Evolutionary conservation across 805 yeast genomes (phyloP).

Genomic region (Wickerhamiella musiphila): DNA sequence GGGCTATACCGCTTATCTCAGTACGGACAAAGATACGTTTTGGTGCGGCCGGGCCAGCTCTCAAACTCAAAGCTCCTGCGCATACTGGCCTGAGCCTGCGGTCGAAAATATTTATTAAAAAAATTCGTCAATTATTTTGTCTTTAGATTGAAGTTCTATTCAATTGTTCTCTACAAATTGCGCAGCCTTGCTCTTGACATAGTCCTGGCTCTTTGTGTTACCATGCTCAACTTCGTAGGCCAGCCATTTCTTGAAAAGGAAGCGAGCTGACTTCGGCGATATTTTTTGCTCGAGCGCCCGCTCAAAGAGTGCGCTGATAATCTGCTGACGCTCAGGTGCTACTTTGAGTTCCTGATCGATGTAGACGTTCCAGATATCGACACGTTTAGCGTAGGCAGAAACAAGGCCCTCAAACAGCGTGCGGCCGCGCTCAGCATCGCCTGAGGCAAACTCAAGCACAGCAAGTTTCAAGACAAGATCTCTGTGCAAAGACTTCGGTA

Average conservation of each 20-base stretch:
- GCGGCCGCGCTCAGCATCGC: constrained; percentile 88
- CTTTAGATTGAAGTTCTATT: too few species aligned
- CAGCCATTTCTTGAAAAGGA: constrained; percentile 88
- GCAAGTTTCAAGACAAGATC: constrained; percentile 80
- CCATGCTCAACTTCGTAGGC: constrained; percentile 52
- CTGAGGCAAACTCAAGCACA: constrained; percentile 59
- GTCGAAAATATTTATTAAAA: too few species aligned
- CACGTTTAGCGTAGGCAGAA: constrained; percentile 77
- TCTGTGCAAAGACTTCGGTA: constrained; percentile 20
- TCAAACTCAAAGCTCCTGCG: too few species aligned
- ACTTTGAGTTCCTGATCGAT: constrained; percentile 79
- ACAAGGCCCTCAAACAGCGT: constrained; percentile 84
- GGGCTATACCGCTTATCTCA: constrained; percentile 2
- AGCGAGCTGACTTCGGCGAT: constrained; percentile 78
- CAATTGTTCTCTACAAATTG: constrained; percentile 37
- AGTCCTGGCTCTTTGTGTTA: constrained; percentile 55
- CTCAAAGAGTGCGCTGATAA: constrained; percentile 66
- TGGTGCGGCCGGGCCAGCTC: too few species aligned
- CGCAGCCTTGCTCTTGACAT: constrained; percentile 80
- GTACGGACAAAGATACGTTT: too few species aligned
- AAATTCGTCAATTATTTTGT: too few species aligned
- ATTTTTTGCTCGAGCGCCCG: constrained; percentile 52
- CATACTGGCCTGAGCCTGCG: too few species aligned
- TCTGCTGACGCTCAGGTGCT: constrained; percentile 34
- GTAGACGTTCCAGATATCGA: constrained; percentile 90